phyloP scores from a whole-genome alignment of 169 alveolate species.

The Toxoplasma gondii region DNA sequence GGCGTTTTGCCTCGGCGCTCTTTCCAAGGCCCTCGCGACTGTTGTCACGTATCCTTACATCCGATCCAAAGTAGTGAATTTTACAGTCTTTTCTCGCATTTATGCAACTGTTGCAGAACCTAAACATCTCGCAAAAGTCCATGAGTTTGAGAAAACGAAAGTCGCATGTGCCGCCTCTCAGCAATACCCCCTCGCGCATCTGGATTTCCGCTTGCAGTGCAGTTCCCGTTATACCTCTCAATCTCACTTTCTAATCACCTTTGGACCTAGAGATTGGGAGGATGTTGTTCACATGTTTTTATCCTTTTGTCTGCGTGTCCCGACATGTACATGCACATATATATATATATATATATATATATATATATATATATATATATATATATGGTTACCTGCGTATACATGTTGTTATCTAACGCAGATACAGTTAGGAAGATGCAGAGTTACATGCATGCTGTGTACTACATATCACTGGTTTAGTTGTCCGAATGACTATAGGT shows the following conservation, averaged over 20 bases:
- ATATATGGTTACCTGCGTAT: too few species aligned
- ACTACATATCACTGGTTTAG: too few species aligned
- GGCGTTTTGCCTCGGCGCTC: slow-evolving; percentile 51
- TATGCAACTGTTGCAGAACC: neutral
- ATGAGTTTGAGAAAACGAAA: neutral
- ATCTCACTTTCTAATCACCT: too few species aligned
- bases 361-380: neutral
- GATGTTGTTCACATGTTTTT: too few species aligned
- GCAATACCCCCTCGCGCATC: neutral
- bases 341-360: neutral
- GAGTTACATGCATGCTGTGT: too few species aligned
- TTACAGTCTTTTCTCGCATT: neutral
- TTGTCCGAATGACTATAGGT: too few species aligned
- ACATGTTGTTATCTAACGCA: neutral
- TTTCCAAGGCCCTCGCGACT: slow-evolving; percentile 57
- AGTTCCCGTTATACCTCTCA: too few species aligned
- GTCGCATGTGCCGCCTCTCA: neutral
- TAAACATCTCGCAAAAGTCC: too few species aligned
- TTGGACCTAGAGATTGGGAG: too few species aligned
- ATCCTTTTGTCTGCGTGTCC: too few species aligned
- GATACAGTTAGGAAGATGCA: too few species aligned
- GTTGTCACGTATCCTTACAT: slow-evolving; percentile 62
- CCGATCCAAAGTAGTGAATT: slow-evolving; percentile 35
- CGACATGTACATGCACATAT: neutral
- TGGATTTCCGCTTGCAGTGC: neutral